A percentile compares a stretch with the other conserved stretches of the same genome.
Conservation (phyloP, 192 early-diverging fungal genomes). For the Coemansia sp. region DNA sequence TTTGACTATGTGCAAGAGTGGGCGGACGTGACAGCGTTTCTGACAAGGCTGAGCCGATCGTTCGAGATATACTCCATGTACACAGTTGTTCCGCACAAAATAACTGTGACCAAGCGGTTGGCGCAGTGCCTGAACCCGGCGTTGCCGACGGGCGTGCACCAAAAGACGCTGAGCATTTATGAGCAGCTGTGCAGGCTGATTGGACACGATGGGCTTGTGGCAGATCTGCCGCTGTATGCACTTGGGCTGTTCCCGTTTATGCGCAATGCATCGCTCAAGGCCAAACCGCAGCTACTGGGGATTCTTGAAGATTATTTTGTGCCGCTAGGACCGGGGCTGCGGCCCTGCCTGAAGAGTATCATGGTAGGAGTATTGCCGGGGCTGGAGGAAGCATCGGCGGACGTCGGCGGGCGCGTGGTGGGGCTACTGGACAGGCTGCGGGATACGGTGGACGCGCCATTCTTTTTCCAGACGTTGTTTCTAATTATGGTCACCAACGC, state of each 20-base stretch:
- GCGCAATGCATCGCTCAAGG: conserved; percentile 73
- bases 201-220: conserved; percentile 67
- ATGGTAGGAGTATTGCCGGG: conserved; percentile 77
- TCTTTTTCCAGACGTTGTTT: conserved; percentile 84
- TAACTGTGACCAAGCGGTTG: conserved; percentile 82
- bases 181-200: conserved; percentile 69
- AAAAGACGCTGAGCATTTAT: conserved; percentile 89
- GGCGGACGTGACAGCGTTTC: conserved; percentile 91
- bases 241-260: conserved; percentile 90
- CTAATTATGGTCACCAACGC: conserved; percentile 70
- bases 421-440: conserved; percentile 64
- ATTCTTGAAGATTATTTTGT: conserved; percentile 76
- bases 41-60: conserved; percentile 77
- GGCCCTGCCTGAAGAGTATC: conserved; percentile 74
- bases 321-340: conserved; percentile 65
- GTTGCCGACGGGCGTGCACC: conserved; percentile 91
- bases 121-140: conserved; percentile 95
- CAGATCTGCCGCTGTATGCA: conserved; percentile 83
- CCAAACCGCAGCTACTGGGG: conserved; percentile 81
- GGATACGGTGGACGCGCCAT: conserved; percentile 65
- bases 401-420: conserved; percentile 73
- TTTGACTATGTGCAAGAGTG: conserved; percentile 94
- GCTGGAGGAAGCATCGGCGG: conserved; percentile 85
- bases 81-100: conserved; percentile 74
- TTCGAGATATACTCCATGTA: conserved; percentile 78